A percentile compares a stretch with the other conserved stretches of the same genome.
Evolutionary conservation across 148 eudicot species (phyloP).

Genomic region (Chenopodium formosanum): DNA sequence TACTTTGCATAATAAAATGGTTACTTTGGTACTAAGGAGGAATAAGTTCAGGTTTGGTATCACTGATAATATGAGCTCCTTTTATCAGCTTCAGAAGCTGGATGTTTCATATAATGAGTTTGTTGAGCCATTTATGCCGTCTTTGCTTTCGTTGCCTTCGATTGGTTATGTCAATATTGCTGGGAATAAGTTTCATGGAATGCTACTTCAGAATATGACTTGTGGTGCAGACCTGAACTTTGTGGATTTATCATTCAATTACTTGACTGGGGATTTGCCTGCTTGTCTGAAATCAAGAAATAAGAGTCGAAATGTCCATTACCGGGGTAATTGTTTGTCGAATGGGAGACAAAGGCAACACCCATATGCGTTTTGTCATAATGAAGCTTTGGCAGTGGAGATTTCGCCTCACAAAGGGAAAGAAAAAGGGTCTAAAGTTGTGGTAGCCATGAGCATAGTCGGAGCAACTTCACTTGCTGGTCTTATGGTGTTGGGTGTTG

Average conservation of each 20-base stretch:
- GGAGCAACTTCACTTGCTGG: conserved; percentile 62
- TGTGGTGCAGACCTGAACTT: conserved; percentile 46
- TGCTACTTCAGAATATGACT: conserved; percentile 38
- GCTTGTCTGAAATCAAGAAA: conserved; percentile 35
- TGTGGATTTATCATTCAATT: conserved; percentile 53
- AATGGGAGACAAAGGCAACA: conserved; percentile 42
- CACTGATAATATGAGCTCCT: conserved; percentile 32
- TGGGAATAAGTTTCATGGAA: conserved; percentile 52
- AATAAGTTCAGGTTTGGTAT: conserved; percentile 57
- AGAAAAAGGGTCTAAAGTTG: conserved; percentile 40
- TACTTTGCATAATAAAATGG: conserved; percentile 43
- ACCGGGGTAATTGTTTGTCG: conserved; percentile 52
- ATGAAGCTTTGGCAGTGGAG: conserved; percentile 72
- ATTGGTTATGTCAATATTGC: conserved; percentile 50
- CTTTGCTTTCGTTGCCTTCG: conserved; percentile 47
- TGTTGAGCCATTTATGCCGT: conserved; percentile 35
- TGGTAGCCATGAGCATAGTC: conserved; percentile 62
- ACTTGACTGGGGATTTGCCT: conserved; percentile 63
- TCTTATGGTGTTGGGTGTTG: conserved; percentile 42
- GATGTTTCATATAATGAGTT: conserved; percentile 57
- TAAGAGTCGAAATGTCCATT: conserved; percentile 24
- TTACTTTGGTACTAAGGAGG: conserved; percentile 51
- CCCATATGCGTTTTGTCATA: conserved; percentile 43
- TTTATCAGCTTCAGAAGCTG: conserved; percentile 48
- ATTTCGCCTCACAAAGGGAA: conserved; percentile 31